Percentiles rank a stretch among this genome's conserved stretches.
Evolutionary conservation across 2,329 filamentous ascomycete genomes (phyloP).

Genomic region (Aspergillus ibericus): DNA sequence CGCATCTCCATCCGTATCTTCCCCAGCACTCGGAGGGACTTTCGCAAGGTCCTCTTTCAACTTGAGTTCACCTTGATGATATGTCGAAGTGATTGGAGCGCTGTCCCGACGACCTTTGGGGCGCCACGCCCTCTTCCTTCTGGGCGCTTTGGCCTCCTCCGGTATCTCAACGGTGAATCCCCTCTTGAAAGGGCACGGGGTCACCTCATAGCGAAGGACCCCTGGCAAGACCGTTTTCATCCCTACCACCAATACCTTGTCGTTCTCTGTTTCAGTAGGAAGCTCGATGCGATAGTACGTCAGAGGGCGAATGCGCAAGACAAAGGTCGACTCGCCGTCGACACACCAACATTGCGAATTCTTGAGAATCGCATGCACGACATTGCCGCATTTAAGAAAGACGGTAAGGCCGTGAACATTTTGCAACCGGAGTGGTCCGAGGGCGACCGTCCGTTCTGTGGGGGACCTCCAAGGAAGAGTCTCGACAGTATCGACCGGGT

Average conservation of each 20-base stretch:
- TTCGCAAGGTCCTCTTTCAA: slow-evolving; percentile 16
- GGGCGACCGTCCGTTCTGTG: slow-evolving; percentile 78
- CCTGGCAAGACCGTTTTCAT: slow-evolving; percentile 69
- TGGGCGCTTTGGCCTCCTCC: slow-evolving; percentile 63
- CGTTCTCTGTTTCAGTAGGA: slow-evolving; percentile 63
- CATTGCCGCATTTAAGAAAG: slow-evolving; percentile 80
- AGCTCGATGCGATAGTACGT: slow-evolving; percentile 91
- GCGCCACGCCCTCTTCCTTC: slow-evolving; percentile 69
- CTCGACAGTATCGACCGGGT: slow-evolving; percentile 56
- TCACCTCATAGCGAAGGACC: slow-evolving; percentile 83
- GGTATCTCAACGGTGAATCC: slow-evolving; percentile 74
- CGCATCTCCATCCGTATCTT: slow-evolving; percentile 34
- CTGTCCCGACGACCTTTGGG: slow-evolving; percentile 54
- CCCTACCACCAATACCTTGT: slow-evolving; percentile 63
- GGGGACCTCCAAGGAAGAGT: slow-evolving; percentile 71
- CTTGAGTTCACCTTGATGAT: slow-evolving; percentile 15
- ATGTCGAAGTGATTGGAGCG: slow-evolving; percentile 20
- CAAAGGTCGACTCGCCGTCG: slow-evolving; percentile 78
- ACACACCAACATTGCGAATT: slow-evolving; percentile 95
- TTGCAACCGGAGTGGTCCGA: slow-evolving; percentile 81
- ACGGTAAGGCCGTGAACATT: slow-evolving; percentile 81
- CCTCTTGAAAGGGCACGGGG: slow-evolving; percentile 79
- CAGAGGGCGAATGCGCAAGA: slow-evolving; percentile 79
- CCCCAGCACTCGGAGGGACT: slow-evolving; percentile 31
- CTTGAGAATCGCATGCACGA: slow-evolving; percentile 81